Percentiles rank a stretch among this genome's conserved stretches.
These are phyloP conservation scores for Aschersonia sp. DNA, from an alignment of 2,329 filamentous ascomycete species.

Conservation along the genomic window DNA sequence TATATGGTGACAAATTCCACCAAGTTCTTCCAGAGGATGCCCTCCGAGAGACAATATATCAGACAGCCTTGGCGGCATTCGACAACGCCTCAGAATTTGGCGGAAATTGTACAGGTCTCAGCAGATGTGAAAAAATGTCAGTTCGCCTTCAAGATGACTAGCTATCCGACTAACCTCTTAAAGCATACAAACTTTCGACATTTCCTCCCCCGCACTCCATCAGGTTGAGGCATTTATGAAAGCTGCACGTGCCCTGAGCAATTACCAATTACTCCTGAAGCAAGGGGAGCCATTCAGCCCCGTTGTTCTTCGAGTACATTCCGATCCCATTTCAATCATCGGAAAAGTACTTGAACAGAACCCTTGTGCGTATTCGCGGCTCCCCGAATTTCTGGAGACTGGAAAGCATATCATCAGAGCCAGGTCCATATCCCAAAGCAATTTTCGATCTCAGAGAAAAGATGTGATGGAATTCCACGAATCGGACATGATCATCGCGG, in stretches of 20 bases:
- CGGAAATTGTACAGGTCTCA: conserved; percentile 58
- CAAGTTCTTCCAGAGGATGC: conserved; percentile 31
- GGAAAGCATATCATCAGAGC: conserved; percentile 52
- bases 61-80: conserved; percentile 54
- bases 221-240: conserved; percentile 50
- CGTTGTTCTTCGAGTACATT: conserved; percentile 61
- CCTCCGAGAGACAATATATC: conserved; percentile 46
- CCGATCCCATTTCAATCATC: conserved; percentile 60
- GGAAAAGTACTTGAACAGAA: conserved; percentile 66
- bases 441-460: neutral
- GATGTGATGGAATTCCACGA: conserved; percentile 1
- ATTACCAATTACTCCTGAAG: conserved; percentile 64
- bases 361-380: conserved; percentile 53
- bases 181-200: conserved; percentile 50
- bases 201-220: conserved; percentile 33
- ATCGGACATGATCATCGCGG: conserved; percentile 26
- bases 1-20: conserved; percentile 40
- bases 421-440: conserved; percentile 22
- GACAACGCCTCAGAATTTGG: conserved; percentile 77
- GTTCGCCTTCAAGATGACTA: conserved; percentile 9
- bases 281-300: conserved; percentile 70
- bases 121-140: conserved; percentile 64
- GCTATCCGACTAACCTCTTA: neutral
- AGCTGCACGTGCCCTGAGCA: conserved; percentile 61
- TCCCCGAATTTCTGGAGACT: conserved; percentile 59